These are phyloP conservation scores for Brassica hybrid DNA, from an alignment of 441 rosid genomes.

Conservation along the genomic window DNA sequence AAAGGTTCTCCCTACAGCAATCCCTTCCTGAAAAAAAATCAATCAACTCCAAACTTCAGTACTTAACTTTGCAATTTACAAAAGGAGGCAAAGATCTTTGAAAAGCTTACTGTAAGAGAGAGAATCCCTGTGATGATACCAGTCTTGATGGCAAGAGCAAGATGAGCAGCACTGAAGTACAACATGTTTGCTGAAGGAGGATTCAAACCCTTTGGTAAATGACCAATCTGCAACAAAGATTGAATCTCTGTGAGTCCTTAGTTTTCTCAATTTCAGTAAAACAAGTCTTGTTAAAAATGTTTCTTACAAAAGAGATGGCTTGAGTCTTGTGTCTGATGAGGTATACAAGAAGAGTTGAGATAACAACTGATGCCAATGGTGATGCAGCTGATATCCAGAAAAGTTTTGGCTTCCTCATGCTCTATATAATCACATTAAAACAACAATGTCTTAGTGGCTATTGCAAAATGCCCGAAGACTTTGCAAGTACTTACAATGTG, in stretches of 20 bases:
- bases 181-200: slow-evolving; percentile 94
- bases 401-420: slow-evolving; percentile 79
- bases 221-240: slow-evolving; percentile 71
- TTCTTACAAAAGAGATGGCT: slow-evolving; percentile 72
- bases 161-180: slow-evolving; percentile 52
- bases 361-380: slow-evolving; percentile 75
- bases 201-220: slow-evolving; percentile 88
- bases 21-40: slow-evolving; percentile 72
- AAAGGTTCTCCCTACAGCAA: slow-evolving; percentile 97
- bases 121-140: slow-evolving; percentile 89
- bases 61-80: not conserved
- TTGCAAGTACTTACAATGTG: slow-evolving; percentile 68
- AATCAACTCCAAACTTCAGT: not conserved
- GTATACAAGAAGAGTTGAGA: slow-evolving; percentile 74
- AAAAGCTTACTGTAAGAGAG: slow-evolving; percentile 75
- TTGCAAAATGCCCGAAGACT: not conserved
- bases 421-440: slow-evolving; percentile 44
- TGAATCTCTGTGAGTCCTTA: slow-evolving; percentile 21
- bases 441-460: too few species aligned
- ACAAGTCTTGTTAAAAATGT: slow-evolving; percentile 12
- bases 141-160: slow-evolving; percentile 55
- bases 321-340: slow-evolving; percentile 65
- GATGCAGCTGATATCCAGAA: slow-evolving; percentile 97
- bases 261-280: slow-evolving; percentile 10
- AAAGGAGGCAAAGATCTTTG: not conserved